phyloP scores from a whole-genome alignment of 2,329 filamentous ascomycete species.

The Thyridium curvatum region DNA sequence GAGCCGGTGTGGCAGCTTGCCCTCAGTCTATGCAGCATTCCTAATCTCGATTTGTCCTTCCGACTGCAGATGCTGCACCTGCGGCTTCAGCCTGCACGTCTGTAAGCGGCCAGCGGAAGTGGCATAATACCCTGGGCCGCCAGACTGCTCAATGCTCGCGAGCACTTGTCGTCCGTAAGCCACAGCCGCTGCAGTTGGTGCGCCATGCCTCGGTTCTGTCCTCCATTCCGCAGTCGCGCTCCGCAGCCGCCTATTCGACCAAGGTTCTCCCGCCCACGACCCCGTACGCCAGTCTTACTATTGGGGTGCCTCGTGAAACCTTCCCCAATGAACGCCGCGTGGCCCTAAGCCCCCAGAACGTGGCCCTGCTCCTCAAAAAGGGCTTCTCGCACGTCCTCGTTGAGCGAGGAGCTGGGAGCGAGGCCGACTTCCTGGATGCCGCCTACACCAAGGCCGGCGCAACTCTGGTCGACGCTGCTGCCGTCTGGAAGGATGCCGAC shows the following conservation, averaged over 20 bases:
- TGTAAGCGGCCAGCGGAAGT: slow-evolving; percentile 21
- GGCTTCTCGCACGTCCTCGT: slow-evolving; percentile 73
- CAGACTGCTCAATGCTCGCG: slow-evolving; percentile 9
- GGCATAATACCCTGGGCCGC: slow-evolving; percentile 27
- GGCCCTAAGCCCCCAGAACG: slow-evolving; percentile 79
- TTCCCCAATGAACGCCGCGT: slow-evolving; percentile 75
- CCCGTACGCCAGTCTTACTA: slow-evolving; percentile 66
- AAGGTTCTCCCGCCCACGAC: slow-evolving; percentile 35
- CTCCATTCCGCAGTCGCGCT: slow-evolving; percentile 13
- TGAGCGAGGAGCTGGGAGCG: slow-evolving; percentile 71
- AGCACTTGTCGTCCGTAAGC: slow-evolving; percentile 14
- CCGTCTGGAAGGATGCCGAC: slow-evolving; percentile 69
- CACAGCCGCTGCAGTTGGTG: slow-evolving; percentile 28
- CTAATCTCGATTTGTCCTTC: neutral
- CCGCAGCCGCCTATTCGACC: slow-evolving; percentile 29
- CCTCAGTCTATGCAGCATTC: neutral
- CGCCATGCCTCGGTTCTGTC: slow-evolving; percentile 30
- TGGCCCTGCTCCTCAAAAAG: slow-evolving; percentile 76
- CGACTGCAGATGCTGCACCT: slow-evolving; percentile 3
- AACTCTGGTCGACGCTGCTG: slow-evolving; percentile 61
- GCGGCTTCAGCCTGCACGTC: neutral
- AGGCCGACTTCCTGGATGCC: slow-evolving; percentile 70
- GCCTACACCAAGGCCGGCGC: slow-evolving; percentile 76
- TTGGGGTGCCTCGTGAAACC: slow-evolving; percentile 77
- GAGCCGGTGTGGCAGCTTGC: neutral